Evolutionary conservation across 768 basidiomycete species (phyloP).

Genomic region (Lactarius pseudohatsudake): DNA sequence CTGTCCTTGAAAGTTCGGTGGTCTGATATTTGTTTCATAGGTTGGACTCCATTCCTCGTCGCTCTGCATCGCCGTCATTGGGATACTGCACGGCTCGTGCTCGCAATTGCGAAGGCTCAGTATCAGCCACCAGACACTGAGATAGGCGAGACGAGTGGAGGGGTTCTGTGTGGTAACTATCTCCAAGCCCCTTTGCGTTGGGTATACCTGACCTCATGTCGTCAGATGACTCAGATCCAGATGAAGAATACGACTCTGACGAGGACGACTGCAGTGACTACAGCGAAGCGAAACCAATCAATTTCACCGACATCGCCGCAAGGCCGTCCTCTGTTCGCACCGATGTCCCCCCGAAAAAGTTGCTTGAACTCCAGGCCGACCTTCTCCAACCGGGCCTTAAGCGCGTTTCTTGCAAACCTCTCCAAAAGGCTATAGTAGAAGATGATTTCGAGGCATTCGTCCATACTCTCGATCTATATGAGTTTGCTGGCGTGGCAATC

Average conservation of each 20-base stretch:
- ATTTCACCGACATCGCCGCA: slow-evolving; percentile 55
- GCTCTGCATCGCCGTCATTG: slow-evolving; percentile 53
- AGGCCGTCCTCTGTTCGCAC: slow-evolving; percentile 46
- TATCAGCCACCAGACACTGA: slow-evolving; percentile 41
- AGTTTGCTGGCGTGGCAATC: slow-evolving; percentile 36
- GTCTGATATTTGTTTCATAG: slow-evolving; percentile 32
- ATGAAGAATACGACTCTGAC: slow-evolving; percentile 36
- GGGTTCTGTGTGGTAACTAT: slow-evolving; percentile 32
- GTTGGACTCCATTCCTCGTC: slow-evolving; percentile 51
- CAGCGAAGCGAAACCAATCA: slow-evolving; percentile 43
- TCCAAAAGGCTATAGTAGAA: slow-evolving; percentile 42
- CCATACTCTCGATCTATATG: slow-evolving; percentile 46
- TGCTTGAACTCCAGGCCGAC: slow-evolving; percentile 34
- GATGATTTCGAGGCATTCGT: slow-evolving; percentile 54
- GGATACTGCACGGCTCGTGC: slow-evolving; percentile 56
- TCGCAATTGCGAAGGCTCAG: slow-evolving; percentile 57
- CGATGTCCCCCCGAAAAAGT: slow-evolving; percentile 39
- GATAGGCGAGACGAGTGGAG: slow-evolving; percentile 33
- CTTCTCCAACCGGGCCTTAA: slow-evolving; percentile 13
- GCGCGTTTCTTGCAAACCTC: slow-evolving; percentile 26
- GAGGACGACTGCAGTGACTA: slow-evolving; percentile 34
- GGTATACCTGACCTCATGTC: not conserved
- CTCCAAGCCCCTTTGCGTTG: slow-evolving; percentile 32
- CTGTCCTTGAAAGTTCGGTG: not conserved
- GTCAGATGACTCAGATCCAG: slow-evolving; percentile 18